Base-by-base conservation (phyloP, 345 rosid genomes). In the Citrus sinensis region DNA sequence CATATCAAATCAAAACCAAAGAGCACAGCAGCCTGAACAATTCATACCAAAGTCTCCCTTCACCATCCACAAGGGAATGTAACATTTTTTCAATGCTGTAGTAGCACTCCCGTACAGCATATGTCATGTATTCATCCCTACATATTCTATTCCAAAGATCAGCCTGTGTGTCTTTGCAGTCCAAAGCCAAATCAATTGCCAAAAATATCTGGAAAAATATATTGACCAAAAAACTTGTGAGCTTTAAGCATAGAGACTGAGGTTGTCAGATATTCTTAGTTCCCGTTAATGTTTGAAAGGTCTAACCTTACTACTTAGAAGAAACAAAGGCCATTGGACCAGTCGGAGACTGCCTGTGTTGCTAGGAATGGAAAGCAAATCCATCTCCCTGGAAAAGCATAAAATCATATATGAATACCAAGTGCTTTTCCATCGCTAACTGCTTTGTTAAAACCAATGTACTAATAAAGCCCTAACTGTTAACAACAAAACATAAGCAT, bases 291-390 rank as follows among this genome's bases (percentile, higher is more conserved):
- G 77, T 66, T 67, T 54, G 80, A 82, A 71, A 75, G 76, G 73
- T 46, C 73, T 54, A 64, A 96, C 99, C 98, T 96, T 96, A 82
- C 98, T 96, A 85, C 99, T 94, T 54, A 96, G 88, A 82, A 96
- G 97, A 89, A 96, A 96, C 89, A 96, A 86, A 77, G 99, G 99
- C 99, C 99, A 96, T 78, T 96, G 99, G 67, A 94, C 98, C 79
- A 96, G 88, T 87, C 87, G 83, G 80, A 96, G 89, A 80, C 93
- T 93, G 79, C 99, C 99, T 61, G 82, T 91, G 85, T 96, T 96
- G 91, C 97, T 91, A 67, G 99, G 99, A 83, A 91, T 86, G 62
- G 84, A 90, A 82, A 94, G 99, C 77, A 96, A 89, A 87, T 92
- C 99, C 98, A 88, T 92, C 87, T 96, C 99, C 90, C 99, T 96